These are phyloP conservation scores for Hyphodiscus sp. DNA, from an alignment of 2,329 filamentous ascomycete genomes.

Conservation along the genomic window DNA sequence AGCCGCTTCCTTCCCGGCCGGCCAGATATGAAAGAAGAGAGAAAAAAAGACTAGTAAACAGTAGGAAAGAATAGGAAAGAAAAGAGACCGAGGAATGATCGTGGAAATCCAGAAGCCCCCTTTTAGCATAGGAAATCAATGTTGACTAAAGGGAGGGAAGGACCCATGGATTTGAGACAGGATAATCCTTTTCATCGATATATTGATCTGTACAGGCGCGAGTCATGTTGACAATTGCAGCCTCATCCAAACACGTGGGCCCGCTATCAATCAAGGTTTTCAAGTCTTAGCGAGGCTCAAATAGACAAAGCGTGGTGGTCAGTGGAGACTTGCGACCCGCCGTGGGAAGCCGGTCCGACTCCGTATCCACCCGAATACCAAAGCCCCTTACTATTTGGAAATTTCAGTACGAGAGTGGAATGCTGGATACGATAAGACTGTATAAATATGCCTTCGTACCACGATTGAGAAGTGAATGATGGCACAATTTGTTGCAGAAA, in stretches of 20 bases:
- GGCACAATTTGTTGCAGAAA: not conserved
- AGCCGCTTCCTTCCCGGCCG: not conserved
- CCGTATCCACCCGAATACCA: not conserved
- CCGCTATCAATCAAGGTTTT: not conserved
- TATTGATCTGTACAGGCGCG: not conserved
- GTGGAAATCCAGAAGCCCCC: too few species aligned
- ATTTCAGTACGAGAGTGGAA: not conserved
- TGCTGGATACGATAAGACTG: not conserved
- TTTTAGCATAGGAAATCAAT: too few species aligned
- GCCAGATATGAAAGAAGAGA: not conserved
- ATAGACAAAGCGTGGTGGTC: not conserved
- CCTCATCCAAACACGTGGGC: not conserved
- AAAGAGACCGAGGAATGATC: too few species aligned
- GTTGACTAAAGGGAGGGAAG: not conserved
- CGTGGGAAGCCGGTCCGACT: not conserved
- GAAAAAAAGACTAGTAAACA: not conserved
- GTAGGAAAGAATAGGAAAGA: too few species aligned
- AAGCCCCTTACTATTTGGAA: not conserved
- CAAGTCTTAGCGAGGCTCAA: not conserved
- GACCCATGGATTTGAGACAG: too few species aligned
- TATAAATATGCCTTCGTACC: not conserved
- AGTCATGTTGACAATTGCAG: not conserved
- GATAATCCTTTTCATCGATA: not conserved
- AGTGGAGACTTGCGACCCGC: not conserved
- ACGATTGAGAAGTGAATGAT: not conserved